Evolutionary conservation across 495 filamentous ascomycete species (phyloP).

Genomic region (Aspergillus egyptiacus): DNA sequence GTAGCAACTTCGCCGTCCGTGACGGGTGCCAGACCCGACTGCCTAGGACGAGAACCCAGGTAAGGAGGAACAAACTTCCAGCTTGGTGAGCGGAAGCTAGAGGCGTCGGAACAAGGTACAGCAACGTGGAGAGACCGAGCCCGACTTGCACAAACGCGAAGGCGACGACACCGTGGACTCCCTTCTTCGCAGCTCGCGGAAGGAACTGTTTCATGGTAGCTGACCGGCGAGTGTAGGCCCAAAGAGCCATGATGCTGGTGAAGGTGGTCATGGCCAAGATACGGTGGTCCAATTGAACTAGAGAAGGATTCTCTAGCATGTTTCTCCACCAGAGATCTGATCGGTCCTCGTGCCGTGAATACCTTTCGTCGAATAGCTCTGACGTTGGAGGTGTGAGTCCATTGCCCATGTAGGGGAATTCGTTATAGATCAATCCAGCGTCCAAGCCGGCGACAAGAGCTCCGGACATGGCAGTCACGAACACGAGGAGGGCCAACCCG

Average conservation of each 20-base stretch:
- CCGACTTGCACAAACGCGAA: constrained; percentile 75
- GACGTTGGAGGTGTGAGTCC: constrained; percentile 71
- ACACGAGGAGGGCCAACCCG: constrained; percentile 70
- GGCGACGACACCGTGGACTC: constrained; percentile 73
- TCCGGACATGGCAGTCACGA: constrained; percentile 86
- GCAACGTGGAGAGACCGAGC: constrained; percentile 81
- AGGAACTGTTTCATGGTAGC: constrained; percentile 54
- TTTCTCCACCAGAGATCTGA: constrained; percentile 93
- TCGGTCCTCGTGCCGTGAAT: constrained; percentile 68
- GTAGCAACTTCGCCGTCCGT: constrained; percentile 43
- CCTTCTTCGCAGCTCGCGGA: constrained; percentile 59
- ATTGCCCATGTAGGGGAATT: constrained; percentile 91
- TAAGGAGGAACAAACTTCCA: constrained; percentile 77
- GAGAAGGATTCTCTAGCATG: constrained; percentile 89
- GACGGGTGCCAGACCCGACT: constrained; percentile 53
- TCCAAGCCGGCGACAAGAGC: constrained; percentile 91
- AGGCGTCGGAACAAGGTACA: constrained; percentile 86
- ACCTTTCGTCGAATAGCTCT: constrained; percentile 81
- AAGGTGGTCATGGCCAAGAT: constrained; percentile 86
- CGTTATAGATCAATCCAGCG: constrained; percentile 95
- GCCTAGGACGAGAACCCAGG: constrained; percentile 71
- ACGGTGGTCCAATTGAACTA: constrained; percentile 94
- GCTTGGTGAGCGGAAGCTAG: constrained; percentile 92
- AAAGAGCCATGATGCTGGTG: constrained; percentile 68
- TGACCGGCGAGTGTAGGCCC: constrained; percentile 66